phyloP scores from a whole-genome alignment of 23 red algal genomes.

The Pyropia haitanensis region DNA sequence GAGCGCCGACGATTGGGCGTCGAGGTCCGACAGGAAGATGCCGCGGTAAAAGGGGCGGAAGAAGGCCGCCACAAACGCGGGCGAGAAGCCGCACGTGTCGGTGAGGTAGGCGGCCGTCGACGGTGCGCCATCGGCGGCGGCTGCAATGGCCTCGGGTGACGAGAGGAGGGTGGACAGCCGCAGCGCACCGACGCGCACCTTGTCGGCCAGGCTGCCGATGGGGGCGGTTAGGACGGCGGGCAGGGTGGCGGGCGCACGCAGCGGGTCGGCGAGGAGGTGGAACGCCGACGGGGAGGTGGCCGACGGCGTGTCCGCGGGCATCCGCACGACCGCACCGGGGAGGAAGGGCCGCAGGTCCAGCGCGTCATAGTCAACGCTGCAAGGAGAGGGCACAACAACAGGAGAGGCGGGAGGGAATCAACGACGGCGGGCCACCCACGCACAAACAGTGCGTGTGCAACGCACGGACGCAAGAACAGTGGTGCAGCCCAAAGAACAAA shows the following conservation, averaged over 20 bases:
- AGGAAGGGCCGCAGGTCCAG: slow-evolving; percentile 70
- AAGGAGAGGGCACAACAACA: neutral
- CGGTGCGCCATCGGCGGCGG: neutral
- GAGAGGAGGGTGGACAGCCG: slow-evolving; percentile 23
- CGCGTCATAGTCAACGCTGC: slow-evolving; percentile 34
- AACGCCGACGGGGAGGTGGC: neutral
- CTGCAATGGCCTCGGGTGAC: slow-evolving; percentile 3
- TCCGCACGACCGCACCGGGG: slow-evolving; percentile 69
- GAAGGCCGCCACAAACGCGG: slow-evolving; percentile 50
- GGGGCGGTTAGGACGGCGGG: slow-evolving; percentile 25
- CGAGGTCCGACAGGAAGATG: slow-evolving; percentile 79
- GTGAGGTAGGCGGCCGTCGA: slow-evolving; percentile 24
- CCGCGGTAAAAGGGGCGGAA: slow-evolving; percentile 95
- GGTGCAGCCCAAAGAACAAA: neutral
- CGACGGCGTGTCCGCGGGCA: neutral
- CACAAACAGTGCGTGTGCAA: neutral
- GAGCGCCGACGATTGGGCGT: slow-evolving; percentile 52
- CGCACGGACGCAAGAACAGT: neutral
- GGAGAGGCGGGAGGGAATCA: too few species aligned
- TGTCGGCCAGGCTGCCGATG: slow-evolving; percentile 69
- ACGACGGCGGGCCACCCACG: too few species aligned
- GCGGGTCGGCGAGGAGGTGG: slow-evolving; percentile 68
- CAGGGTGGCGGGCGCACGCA: slow-evolving; percentile 32
- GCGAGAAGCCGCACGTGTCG: slow-evolving; percentile 36
- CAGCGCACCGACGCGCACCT: slow-evolving; percentile 54